phyloP scores from a whole-genome alignment of 805 yeast species.

The Saturnispora sanitii region DNA sequence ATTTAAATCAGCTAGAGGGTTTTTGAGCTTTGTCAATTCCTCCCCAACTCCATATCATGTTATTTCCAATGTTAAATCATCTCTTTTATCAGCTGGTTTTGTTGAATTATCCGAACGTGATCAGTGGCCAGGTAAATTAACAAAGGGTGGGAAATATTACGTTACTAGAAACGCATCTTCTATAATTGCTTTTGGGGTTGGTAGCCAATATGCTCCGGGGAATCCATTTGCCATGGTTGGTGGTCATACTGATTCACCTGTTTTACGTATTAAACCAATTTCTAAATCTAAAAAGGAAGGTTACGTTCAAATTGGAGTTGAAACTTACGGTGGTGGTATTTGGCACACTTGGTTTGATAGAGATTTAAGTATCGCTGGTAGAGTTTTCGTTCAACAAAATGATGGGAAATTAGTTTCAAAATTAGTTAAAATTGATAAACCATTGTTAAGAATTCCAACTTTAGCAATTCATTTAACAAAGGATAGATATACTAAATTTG shows the following conservation, averaged over 20 bases:
- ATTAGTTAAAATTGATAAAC: conserved; percentile 71
- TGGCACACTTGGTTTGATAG: conserved; percentile 98
- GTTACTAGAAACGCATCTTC: conserved; percentile 89
- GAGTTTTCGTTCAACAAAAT: conserved; percentile 62
- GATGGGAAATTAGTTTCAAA: conserved; percentile 47
- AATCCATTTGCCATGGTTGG: conserved; percentile 84
- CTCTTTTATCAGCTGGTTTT: conserved; percentile 56
- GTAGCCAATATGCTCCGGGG: conserved; percentile 62
- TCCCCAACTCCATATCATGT: conserved; percentile 96
- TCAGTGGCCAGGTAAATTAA: conserved; percentile 51
- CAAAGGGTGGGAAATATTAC: conserved; percentile 57
- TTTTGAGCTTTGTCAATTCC: conserved; percentile 65
- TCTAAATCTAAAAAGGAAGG: conserved; percentile 65
- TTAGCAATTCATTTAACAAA: conserved; percentile 87
- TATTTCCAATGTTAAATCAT: conserved; percentile 53
- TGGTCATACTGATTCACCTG: conserved; percentile 94
- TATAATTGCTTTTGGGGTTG: conserved; percentile 77
- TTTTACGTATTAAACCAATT: conserved; percentile 78
- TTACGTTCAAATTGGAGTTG: conserved; percentile 84
- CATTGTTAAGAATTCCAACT: conserved; percentile 85
- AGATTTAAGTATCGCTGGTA: conserved; percentile 83
- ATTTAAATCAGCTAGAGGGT: conserved; percentile 42
- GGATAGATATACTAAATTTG: conserved; percentile 67
- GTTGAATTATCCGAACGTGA: conserved; percentile 61
- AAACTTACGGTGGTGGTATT: conserved; percentile 90